Evolutionary conservation across 163 green algal species (phyloP).

Genomic region (Scenedesmus sp.): DNA sequence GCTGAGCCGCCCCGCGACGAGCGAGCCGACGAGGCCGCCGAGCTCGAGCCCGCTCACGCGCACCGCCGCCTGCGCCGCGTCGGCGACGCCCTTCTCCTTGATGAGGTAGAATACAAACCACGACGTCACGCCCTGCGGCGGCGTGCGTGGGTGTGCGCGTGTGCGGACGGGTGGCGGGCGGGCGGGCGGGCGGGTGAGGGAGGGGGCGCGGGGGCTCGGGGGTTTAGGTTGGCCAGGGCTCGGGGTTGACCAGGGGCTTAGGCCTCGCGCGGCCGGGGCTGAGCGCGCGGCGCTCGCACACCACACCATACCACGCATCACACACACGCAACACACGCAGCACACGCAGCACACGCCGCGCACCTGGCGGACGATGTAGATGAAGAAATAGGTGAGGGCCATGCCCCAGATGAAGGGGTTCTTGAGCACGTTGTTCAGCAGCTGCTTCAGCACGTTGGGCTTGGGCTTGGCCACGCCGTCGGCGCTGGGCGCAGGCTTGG

Average conservation of each 20-base stretch:
- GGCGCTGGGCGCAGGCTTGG: slow-evolving; percentile 34
- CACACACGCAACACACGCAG: too few relatives aligned
- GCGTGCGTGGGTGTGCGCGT: too few relatives aligned
- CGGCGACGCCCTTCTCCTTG: slow-evolving; percentile 87
- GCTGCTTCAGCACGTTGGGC: slow-evolving; percentile 77
- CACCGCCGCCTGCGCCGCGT: slow-evolving; percentile 83
- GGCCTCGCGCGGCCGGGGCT: too few relatives aligned
- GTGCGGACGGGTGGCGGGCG: too few relatives aligned
- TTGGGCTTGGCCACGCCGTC: slow-evolving; percentile 60
- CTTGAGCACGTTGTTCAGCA: slow-evolving; percentile 77
- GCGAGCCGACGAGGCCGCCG: slow-evolving; percentile 80
- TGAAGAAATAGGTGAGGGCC: slow-evolving; percentile 98
- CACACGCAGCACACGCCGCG: too few relatives aligned
- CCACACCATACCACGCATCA: too few relatives aligned
- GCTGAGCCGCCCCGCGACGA: slow-evolving; percentile 79
- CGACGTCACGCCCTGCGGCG: slow-evolving; percentile 79
- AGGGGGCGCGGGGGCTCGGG: too few relatives aligned
- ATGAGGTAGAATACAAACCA: slow-evolving; percentile 87
- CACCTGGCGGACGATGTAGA: slow-evolving; percentile 96
- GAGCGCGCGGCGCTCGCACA: too few relatives aligned
- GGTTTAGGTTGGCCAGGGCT: too few relatives aligned
- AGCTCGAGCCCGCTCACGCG: slow-evolving; percentile 86
- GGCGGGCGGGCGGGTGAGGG: too few relatives aligned
- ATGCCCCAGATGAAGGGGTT: slow-evolving; percentile 98
- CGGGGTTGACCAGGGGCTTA: too few relatives aligned